Evolutionary conservation across 495 filamentous ascomycete species (phyloP), one percentile per base, ranked within the genome.

Genomic region (Penicillium turbatum): DNA sequence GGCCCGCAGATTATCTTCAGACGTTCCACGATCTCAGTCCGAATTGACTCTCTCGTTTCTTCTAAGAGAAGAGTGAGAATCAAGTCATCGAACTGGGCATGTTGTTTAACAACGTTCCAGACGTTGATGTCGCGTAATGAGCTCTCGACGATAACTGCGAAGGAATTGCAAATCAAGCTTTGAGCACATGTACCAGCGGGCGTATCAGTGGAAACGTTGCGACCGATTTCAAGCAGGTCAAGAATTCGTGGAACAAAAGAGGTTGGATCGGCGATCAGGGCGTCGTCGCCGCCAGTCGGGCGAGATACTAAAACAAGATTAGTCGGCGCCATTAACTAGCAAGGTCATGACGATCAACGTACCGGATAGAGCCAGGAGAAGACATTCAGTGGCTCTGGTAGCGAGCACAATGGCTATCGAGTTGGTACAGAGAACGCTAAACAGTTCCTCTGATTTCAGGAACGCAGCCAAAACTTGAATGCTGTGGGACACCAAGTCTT

Each of bases 111-210:
- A 5, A 73, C 70, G 3, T 62, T 51, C 86, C 87, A 89, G 55
- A 90, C 79, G 0, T 59, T 50, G 10, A 66, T 54, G 47, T 81
- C 86, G 40, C 82, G 75, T 11, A 83, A 67, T 37, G 85, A 88
- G 13, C 76, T 81, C 63, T 89, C 82, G 0, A 90, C 68, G 3
- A 92, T 70, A 11, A 82, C 73, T 12, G 81, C 79, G 46, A 90
- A 85, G 26, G 78, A 79, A 36, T 78, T 61, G 40, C 72, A 82
- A 57, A 63, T 82, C 60, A 69, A 70, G 57, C 39, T 76, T 53
- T 67, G 64, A 44, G 57, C 51, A n/a, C 51, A 56, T 10, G 41
- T 9, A 26, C 58, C 57, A 4, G 51, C 45, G 2, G 60, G 13
- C 1, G 55, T 19, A 21, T 30, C 35, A 30, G 19, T 9, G 2